Evolutionary conservation across 106 monocot species (phyloP).

Genomic region (Dendrobium huoshanense): DNA sequence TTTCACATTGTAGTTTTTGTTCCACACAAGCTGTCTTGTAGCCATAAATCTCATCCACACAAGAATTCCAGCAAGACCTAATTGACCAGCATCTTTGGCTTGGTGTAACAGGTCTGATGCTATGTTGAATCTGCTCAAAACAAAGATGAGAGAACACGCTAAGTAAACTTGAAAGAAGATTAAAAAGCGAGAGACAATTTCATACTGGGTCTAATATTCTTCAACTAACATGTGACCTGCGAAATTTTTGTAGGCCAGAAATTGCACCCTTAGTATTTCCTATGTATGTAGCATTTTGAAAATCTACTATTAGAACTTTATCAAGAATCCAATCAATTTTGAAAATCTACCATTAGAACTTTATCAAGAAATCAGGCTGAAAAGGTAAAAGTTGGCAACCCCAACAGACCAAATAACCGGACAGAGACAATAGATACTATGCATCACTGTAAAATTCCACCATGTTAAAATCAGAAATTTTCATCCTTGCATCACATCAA

Average conservation of each 20-base stretch:
- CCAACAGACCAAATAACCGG: background rate
- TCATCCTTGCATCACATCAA: background rate
- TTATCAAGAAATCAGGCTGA: background rate
- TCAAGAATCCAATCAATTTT: background rate
- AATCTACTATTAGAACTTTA: background rate
- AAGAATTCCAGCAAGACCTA: slow-evolving; percentile 76
- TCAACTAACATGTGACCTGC: background rate
- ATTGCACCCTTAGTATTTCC: background rate
- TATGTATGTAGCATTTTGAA: background rate
- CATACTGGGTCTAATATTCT: background rate
- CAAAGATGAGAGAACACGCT: background rate
- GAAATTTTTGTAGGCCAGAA: background rate
- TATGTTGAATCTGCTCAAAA: slow-evolving; percentile 74
- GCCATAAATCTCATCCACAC: slow-evolving; percentile 99
- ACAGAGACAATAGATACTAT: background rate
- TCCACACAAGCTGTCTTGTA: slow-evolving; percentile 89
- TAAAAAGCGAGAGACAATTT: background rate
- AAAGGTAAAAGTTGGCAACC: background rate
- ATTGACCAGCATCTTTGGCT: slow-evolving; percentile 40
- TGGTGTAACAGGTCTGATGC: slow-evolving; percentile 67
- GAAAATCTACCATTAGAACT: background rate
- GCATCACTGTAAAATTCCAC: background rate
- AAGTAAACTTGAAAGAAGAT: background rate
- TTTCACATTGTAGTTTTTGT: slow-evolving; percentile 99
- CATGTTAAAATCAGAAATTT: background rate